Evolutionary conservation across 495 filamentous ascomycete genomes (phyloP), one percentile per base, ranked within the genome.

Genomic region (Beverwykella pulmonaria): DNA sequence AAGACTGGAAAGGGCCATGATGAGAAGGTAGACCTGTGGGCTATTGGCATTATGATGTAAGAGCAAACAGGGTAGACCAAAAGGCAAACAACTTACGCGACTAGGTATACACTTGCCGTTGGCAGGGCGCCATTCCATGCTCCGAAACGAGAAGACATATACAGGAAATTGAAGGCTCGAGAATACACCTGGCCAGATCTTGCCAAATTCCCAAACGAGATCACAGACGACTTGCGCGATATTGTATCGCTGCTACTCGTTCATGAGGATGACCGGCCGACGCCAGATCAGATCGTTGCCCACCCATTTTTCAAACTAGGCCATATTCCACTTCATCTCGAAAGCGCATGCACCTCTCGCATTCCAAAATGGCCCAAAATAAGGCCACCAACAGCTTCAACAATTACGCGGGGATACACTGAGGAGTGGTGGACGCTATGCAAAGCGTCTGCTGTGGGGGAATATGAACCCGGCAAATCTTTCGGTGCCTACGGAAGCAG

Each of bases 11-110:
- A 89, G 27, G 93, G 93, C 2, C 93, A 97, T 75, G 92, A 91
- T 50, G 90, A 94, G 62, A 90, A 90, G 73, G 94, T 99, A 8
- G 94, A 99, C 75, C 87, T 98, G 63, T 99, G 94, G 94, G 94
- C 93, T 17, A 83, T 98, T 60, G 94, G 94, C 36, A 91, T 98
- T 59, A 97, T 99, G 65, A 92, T 93, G 90, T 93, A 81, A 80
- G 88, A 2, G 12, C 53, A 30, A 15, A 7, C 17, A 19, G 36
- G 32, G 8, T 36, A 29, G 2, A 25, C 8, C 1, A 17, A 26
- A 30, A 30, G 1, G 15, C 12, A 34, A 25, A 48, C 20, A 22
- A 30, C 69, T 71, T 29, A 71, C 48, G 10, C 9, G 15, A 25
- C 7, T 54, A 75, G 68, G 54, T 78, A 79, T 55, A 78, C 76